Evolutionary conservation across 2,329 filamentous ascomycete species (phyloP).

Genomic region (Trichoderma cornu-damae): DNA sequence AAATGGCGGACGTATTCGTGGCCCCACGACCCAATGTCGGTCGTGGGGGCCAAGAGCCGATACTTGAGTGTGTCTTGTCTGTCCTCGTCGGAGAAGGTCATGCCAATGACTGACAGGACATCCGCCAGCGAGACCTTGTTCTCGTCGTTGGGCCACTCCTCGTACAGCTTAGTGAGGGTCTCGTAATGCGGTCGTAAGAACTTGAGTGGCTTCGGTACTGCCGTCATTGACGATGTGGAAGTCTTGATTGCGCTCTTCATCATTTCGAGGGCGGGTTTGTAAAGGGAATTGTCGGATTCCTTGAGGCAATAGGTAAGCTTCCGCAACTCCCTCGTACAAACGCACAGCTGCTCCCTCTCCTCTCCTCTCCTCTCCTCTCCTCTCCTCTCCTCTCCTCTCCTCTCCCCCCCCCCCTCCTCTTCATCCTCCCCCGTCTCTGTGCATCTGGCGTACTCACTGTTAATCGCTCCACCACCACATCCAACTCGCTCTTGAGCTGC

Average conservation of each 20-base stretch:
- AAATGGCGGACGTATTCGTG: slow-evolving; percentile 97
- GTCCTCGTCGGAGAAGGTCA: slow-evolving; percentile 98
- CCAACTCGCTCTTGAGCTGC: slow-evolving; percentile 94
- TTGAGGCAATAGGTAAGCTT: slow-evolving; percentile 34
- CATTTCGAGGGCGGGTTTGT: slow-evolving; percentile 86
- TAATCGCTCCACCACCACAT: slow-evolving; percentile 95
- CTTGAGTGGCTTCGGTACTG: slow-evolving; percentile 95
- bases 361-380: background rate
- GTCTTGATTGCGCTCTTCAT: slow-evolving; percentile 99
- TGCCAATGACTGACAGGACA: slow-evolving; percentile 93
- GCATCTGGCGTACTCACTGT: slow-evolving; percentile 51
- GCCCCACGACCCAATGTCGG: slow-evolving; percentile 94
- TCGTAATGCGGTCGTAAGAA: slow-evolving; percentile 97
- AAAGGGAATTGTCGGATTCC: slow-evolving; percentile 82
- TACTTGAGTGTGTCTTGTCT: slow-evolving; percentile 95
- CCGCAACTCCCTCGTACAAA: background rate
- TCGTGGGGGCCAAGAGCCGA: slow-evolving; percentile 79
- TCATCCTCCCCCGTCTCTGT: background rate
- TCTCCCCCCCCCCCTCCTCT: background rate
- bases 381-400: background rate
- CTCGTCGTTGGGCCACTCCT: slow-evolving; percentile 76
- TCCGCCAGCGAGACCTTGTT: slow-evolving; percentile 90
- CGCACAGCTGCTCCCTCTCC: background rate
- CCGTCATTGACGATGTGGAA: slow-evolving; percentile 98
- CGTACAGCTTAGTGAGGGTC: slow-evolving; percentile 79